Evolutionary conservation across 176 grass and related monocot genomes (phyloP), one percentile per base, ranked within the genome.

Genomic region (Pontederia crassipes): DNA sequence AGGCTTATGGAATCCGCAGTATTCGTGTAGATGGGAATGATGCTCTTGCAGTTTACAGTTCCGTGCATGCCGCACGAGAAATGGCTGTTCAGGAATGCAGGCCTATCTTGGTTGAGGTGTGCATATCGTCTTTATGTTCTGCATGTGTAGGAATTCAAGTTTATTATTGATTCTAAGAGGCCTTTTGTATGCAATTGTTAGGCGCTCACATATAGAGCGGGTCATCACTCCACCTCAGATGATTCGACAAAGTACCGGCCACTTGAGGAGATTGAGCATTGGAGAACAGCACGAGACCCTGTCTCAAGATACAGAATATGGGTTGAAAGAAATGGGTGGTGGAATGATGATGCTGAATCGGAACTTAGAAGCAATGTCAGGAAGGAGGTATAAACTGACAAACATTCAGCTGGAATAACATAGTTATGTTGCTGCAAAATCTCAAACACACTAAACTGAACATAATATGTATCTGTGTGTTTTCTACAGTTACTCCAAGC

Each of bases 171-270:
- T 53, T 18, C 35, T 2, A 40, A 51, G 9, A 56, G 64, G 4
- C 2, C 54, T 62, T 61, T 47, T 60, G 12, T 26, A 28, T 61
- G 7, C 28, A 81, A 40, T 63, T 69, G 79, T 52, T 75, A 98
- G 88, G 94, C 94, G 14, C 65, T 98, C 18, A 98, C 94, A 52
- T 98, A 92, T 28, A 79, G 88, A 85, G 94, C 86, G 8, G 84
- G 94, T 11, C 94, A 98, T 80, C 94, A 98, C 71, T 98, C 94
- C 2, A 98, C 94, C 18, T 98, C 94, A 15, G 94, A 98, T 15
- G 94, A 98, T 67, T 98, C 94, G 52, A 98, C 94, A 40, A 98
- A 93, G 61, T 98, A 98, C 57, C 81, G 94, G n/a, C 80, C 85
- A 5, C 74, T 78, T 16, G 77, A 89, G 14, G 94, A 98, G 85